Percentiles rank a stretch among this genome's conserved stretches.
Conservation (phyloP, 495 filamentous ascomycete genomes). For the Copromyces sp. region DNA sequence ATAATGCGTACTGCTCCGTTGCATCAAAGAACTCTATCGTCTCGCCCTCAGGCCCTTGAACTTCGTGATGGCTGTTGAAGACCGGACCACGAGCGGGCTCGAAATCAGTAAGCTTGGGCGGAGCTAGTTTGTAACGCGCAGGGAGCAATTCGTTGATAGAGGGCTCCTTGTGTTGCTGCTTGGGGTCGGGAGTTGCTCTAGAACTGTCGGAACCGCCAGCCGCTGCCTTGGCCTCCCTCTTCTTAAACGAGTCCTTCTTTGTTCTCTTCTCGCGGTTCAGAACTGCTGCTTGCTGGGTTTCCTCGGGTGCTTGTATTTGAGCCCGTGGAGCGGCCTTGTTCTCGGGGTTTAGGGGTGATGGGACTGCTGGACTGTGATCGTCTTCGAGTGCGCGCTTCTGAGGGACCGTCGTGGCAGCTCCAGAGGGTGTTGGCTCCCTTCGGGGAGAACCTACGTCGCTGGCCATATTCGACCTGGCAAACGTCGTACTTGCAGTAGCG, state of each 20-base stretch:
- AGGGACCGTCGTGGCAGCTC: constrained; percentile 39
- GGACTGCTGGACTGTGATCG: constrained; percentile 45
- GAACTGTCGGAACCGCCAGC: constrained; percentile 33
- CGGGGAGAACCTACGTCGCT: constrained; percentile 26
- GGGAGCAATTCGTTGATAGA: constrained; percentile 34
- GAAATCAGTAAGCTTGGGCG: constrained; percentile 48
- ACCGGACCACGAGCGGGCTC: constrained; percentile 46
- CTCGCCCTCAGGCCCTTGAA: constrained; percentile 31
- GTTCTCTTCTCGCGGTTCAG: constrained; percentile 40
- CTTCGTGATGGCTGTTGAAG: constrained; percentile 41
- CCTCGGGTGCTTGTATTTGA: constrained; percentile 26
- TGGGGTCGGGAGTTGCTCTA: constrained; percentile 46
- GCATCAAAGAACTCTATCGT: constrained; percentile 50
- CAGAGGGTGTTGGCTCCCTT: constrained; percentile 32
- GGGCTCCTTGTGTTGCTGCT: constrained; percentile 43
- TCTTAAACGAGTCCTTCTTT: constrained; percentile 67
- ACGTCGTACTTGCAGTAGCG: neutral
- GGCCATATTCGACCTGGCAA: constrained; percentile 20
- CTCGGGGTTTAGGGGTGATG: constrained; percentile 55
- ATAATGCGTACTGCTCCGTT: constrained; percentile 50
- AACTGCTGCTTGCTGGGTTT: constrained; percentile 25
- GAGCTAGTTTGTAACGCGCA: constrained; percentile 47
- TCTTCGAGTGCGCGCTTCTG: constrained; percentile 48
- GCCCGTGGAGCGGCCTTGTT: constrained; percentile 18
- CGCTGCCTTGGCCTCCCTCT: constrained; percentile 61